Percentiles rank a stretch among this genome's conserved stretches.
phyloP scores from a whole-genome alignment of 2,329 filamentous ascomycete species.

The Penicillium decumbens region DNA sequence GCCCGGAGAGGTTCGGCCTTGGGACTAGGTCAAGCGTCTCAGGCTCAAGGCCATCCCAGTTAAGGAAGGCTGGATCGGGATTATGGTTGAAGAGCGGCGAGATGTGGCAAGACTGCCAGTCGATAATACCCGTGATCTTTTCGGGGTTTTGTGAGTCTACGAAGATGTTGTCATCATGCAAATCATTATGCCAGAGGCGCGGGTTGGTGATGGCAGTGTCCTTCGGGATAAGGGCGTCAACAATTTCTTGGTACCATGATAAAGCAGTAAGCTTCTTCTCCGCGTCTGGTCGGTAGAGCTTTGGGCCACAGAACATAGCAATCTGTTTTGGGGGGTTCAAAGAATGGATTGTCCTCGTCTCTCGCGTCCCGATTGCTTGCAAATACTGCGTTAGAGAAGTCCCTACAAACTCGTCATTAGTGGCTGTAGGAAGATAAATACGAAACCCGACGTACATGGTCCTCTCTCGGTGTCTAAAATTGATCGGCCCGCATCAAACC shows the following conservation, averaged over 20 bases:
- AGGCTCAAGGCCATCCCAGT: no score
- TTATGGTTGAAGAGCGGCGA: neutral
- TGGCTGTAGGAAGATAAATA: no score
- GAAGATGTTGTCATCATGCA: neutral
- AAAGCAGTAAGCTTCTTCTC: neutral
- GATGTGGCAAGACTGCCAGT: neutral
- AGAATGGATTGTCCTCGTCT: no score
- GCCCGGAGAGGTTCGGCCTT: no score
- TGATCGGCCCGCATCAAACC: no score
- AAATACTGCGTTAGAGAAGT: no score
- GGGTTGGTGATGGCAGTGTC: neutral
- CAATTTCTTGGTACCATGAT: neutral
- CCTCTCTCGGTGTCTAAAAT: no score
- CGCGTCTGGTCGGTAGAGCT: neutral
- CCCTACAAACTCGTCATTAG: no score
- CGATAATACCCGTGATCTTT: neutral
- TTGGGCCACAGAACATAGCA: neutral
- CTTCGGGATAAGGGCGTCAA: neutral
- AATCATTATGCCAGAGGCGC: neutral
- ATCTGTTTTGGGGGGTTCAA: no score
- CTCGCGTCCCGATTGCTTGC: no score
- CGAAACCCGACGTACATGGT: no score
- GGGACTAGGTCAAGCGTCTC: no score
- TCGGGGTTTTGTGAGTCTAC: neutral
- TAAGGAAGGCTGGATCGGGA: neutral